phyloP scores from a whole-genome alignment of 208 protist genomes.

The Acanthamoeba comandoni region DNA sequence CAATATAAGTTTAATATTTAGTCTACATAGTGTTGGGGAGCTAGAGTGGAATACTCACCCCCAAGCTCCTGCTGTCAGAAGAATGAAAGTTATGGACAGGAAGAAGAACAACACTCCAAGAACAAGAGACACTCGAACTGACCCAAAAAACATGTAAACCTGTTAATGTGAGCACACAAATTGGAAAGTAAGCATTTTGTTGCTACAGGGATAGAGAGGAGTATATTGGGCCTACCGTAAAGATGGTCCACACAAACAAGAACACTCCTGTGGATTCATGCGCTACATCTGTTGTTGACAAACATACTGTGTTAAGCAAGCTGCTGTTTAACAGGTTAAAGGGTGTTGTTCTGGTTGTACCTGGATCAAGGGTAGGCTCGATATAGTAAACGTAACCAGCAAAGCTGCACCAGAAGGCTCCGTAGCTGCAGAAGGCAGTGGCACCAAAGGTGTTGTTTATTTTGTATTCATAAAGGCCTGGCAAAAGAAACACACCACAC shows the following conservation, averaged over 20 bases:
- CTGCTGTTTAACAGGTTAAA: too few relatives aligned
- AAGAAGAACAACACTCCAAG: slow-evolving; percentile 29
- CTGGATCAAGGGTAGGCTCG: not conserved
- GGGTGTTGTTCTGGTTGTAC: not conserved
- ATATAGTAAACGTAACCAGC: slow-evolving; percentile 38
- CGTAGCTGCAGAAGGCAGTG: slow-evolving; percentile 67
- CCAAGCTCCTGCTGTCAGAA: slow-evolving; percentile 28
- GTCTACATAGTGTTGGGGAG: too few relatives aligned
- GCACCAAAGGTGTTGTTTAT: slow-evolving; percentile 64
- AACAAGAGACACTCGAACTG: slow-evolving; percentile 18
- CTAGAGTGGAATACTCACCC: not conserved
- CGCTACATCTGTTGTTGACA: not conserved
- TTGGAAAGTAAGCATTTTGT: too few relatives aligned
- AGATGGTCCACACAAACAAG: slow-evolving; percentile 66
- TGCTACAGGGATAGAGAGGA: too few relatives aligned
- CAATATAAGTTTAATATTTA: too few relatives aligned
- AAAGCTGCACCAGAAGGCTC: slow-evolving; percentile 70
- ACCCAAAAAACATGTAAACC: slow-evolving; percentile 45
- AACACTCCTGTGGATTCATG: slow-evolving; percentile 47
- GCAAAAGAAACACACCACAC: not conserved
- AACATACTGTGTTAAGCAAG: not conserved
- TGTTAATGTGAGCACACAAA: too few relatives aligned
- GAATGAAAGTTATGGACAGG: slow-evolving; percentile 44
- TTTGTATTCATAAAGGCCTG: slow-evolving; percentile 49
- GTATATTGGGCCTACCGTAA: not conserved